These are phyloP conservation scores for Trametopsis cervina DNA, from an alignment of 768 basidiomycete genomes.

Conservation along the genomic window DNA sequence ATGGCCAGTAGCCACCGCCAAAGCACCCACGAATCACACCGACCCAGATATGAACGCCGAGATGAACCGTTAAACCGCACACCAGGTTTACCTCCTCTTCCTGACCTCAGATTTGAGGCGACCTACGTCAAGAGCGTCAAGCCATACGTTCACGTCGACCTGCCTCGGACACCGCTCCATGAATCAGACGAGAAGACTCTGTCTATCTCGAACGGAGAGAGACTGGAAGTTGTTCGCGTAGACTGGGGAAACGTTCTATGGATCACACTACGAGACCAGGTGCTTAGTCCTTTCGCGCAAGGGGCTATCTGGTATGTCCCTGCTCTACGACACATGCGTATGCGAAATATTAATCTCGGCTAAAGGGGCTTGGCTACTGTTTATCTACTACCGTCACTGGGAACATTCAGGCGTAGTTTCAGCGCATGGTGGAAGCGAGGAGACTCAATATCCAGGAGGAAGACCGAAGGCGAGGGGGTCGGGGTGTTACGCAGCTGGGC, in stretches of 20 bases:
- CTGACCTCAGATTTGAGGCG: conserved; percentile 72
- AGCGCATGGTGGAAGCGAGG: conserved; percentile 11
- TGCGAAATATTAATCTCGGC: neutral
- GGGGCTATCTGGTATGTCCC: conserved; percentile 55
- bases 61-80: conserved; percentile 17
- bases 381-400: neutral
- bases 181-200: conserved; percentile 26
- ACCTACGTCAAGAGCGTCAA: conserved; percentile 59
- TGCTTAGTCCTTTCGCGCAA: conserved; percentile 61
- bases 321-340: neutral
- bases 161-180: conserved; percentile 5
- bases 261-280: conserved; percentile 62
- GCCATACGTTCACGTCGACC: conserved; percentile 40
- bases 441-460: neutral
- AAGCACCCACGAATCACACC: neutral
- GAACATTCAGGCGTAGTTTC: neutral
- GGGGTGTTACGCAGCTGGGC: conserved; percentile 3
- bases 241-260: conserved; percentile 54
- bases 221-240: conserved; percentile 25
- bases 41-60: neutral
- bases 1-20: neutral
- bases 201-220: conserved; percentile 15
- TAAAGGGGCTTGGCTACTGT: conserved; percentile 5
- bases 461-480: conserved; percentile 2
- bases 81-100: conserved; percentile 46